phyloP scores from a whole-genome alignment of 495 filamentous ascomycete species.

The Penicillium silybi region DNA sequence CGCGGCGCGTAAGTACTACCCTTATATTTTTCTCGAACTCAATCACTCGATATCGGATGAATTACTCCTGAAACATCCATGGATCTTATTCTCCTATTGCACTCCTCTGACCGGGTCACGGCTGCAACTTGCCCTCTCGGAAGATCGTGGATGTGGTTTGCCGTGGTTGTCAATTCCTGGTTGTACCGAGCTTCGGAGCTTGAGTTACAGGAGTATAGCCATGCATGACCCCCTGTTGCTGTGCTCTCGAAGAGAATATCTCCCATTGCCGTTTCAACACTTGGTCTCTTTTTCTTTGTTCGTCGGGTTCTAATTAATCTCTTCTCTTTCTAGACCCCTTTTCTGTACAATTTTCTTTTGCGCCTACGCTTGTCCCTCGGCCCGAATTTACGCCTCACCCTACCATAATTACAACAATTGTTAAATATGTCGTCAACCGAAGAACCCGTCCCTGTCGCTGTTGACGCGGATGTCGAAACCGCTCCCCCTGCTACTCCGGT shows the following conservation, averaged over 20 bases:
- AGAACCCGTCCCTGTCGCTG: slow-evolving; percentile 30
- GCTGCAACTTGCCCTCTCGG: not conserved
- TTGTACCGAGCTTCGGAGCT: slow-evolving; percentile 5
- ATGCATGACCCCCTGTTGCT: not conserved
- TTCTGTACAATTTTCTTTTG: slow-evolving; percentile 1
- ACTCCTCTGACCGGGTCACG: not conserved
- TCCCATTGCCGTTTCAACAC: not conserved
- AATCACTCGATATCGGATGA: not conserved
- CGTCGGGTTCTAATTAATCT: slow-evolving; percentile 2
- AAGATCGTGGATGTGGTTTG: not conserved
- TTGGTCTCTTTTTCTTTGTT: not conserved
- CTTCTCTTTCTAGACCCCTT: not conserved
- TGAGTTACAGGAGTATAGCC: not conserved
- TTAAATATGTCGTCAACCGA: slow-evolving; percentile 37
- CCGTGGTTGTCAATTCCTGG: slow-evolving; percentile 5
- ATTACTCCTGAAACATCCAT: not conserved
- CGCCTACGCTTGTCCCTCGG: not conserved
- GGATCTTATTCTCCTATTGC: not conserved
- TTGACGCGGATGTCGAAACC: slow-evolving; percentile 27
- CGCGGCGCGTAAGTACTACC: slow-evolving; percentile 20
- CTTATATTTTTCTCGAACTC: not conserved
- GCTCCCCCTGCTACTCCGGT: slow-evolving; percentile 40
- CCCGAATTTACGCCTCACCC: not conserved
- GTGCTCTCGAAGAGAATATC: not conserved
- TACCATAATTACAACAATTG: slow-evolving; percentile 8